Evolutionary conservation across 1,284 basidiomycete genomes (phyloP), one percentile per base, ranked within the genome.

Genomic region (Vanrija pseudolonga): DNA sequence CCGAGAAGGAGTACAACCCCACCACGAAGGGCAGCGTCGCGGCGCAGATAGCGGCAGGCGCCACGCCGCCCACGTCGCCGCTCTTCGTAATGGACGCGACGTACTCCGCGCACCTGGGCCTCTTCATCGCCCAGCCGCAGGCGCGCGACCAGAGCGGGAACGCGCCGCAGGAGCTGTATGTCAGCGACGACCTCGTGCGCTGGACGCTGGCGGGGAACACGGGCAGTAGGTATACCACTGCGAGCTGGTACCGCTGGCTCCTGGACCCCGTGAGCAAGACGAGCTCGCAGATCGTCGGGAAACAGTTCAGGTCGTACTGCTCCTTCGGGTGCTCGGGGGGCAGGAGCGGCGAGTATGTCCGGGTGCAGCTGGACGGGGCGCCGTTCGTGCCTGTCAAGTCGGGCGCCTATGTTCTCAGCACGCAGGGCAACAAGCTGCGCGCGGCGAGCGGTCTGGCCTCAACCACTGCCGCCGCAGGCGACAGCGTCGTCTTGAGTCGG

Each of bases 41-140:
- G 38, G 17, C 37, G 15, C 53, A 59, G 45, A 38, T 47, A 22
- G 19, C 17, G n/a, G 37, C 24, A 3, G 53, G 53, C 15, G 17
- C 5, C 7, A 22, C 26, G 22, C 57, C 57, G 3, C 22, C 22
- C 17, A 53, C 53, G 2, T 42, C 51, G 12, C 51, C 47, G 2
- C 51, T 59, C 6, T 59, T 56, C 45, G 45, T 46, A 19, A 53
- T 53, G 51, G 57, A 59, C 48, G 57, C 56, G 42, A 45, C 36
- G 18, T 59, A 39, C 22, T 53, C 50, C 19, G 57, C 57, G 4
- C 50, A 53, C 41, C 53, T 59, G 14, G 57, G 57, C 17, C 24
- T 56, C 26, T 59, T 45, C 41, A 45, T 59, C 41, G 54, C 20
- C 14, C 47, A 59, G 51, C 57, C 57, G 3, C 41, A 53, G 26